Conservation (phyloP, 768 basidiomycete genomes). For the Leccinum variicolor region DNA sequence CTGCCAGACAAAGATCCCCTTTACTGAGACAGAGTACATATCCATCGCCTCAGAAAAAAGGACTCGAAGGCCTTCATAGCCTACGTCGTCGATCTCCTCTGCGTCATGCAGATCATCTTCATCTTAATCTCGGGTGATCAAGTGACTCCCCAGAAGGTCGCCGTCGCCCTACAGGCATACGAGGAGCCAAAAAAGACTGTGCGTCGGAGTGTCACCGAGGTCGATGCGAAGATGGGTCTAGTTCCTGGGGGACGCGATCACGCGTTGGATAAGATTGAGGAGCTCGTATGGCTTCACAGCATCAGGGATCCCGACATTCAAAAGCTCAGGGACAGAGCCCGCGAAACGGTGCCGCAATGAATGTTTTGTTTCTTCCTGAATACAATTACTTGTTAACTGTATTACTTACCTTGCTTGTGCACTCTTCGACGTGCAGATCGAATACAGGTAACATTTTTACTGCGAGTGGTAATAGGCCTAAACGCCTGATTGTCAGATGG, state of each 20-base stretch:
- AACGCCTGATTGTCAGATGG: too few species aligned
- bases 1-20: background rate
- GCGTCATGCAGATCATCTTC: background rate
- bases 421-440: too few species aligned
- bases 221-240: too few species aligned
- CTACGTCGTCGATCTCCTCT: background rate
- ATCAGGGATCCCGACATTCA: background rate
- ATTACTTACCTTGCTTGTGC: too few species aligned
- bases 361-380: background rate
- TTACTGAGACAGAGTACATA: background rate
- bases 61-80: background rate
- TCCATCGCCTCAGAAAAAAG: background rate
- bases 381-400: too few species aligned
- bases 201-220: too few species aligned
- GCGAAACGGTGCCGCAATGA: background rate
- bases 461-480: too few species aligned
- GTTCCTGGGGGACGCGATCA: background rate
- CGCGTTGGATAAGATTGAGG: background rate
- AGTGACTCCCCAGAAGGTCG: too few species aligned
- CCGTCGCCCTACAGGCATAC: too few species aligned
- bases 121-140: too few species aligned
- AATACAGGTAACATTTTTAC: too few species aligned
- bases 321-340: background rate
- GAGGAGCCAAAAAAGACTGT: too few species aligned
- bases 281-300: background rate